These are phyloP conservation scores for Osmozyma mogii DNA, from an alignment of 805 yeast genomes.

Conservation along the genomic window DNA sequence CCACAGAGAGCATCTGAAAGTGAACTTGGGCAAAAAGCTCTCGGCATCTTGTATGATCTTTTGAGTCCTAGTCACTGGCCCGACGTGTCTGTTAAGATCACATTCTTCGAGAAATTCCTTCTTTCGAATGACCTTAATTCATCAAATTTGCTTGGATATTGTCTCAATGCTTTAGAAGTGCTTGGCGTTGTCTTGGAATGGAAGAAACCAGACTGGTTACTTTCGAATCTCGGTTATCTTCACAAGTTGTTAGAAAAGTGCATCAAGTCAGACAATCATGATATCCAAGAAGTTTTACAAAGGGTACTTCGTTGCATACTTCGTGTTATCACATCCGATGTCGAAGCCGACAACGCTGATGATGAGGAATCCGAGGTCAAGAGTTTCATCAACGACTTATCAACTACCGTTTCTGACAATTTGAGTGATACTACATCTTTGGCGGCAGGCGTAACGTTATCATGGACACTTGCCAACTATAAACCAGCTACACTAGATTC, in stretches of 20 bases:
- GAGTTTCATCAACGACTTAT: constrained; percentile 52
- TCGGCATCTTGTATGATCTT: constrained; percentile 67
- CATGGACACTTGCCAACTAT: constrained; percentile 73
- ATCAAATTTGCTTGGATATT: constrained; percentile 63
- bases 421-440: constrained; percentile 65
- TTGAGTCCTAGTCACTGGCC: constrained; percentile 75
- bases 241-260: constrained; percentile 74
- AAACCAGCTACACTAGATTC: constrained; percentile 71
- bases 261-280: constrained; percentile 74
- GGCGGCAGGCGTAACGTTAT: constrained; percentile 78
- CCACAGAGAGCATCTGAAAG: constrained; percentile 80
- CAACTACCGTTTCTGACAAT: constrained; percentile 71
- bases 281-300: constrained; percentile 77
- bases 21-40: constrained; percentile 72
- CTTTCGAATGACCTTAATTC: constrained; percentile 69
- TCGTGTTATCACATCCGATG: constrained; percentile 50
- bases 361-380: constrained; percentile 57
- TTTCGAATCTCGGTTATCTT: constrained; percentile 58
- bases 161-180: constrained; percentile 88
- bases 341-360: constrained; percentile 30
- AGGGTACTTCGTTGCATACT: constrained; percentile 65
- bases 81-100: constrained; percentile 78
- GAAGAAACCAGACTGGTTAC: constrained; percentile 72
- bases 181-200: constrained; percentile 75
- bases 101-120: constrained; percentile 82